Evolutionary conservation across 208 protist genomes (phyloP).

Genomic region (Novymonas esmeraldas): DNA sequence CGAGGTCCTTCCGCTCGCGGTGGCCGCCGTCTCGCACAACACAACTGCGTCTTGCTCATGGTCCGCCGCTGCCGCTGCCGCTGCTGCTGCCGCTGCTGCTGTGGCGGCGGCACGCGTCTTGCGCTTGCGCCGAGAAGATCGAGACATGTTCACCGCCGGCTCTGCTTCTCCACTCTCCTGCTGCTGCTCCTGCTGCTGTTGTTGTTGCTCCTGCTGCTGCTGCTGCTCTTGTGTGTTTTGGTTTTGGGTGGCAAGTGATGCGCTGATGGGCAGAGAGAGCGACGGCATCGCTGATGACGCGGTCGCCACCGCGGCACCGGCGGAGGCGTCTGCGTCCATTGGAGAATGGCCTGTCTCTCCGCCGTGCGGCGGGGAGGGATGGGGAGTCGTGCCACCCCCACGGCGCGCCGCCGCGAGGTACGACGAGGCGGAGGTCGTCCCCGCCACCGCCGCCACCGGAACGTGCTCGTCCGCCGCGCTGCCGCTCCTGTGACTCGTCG

Average conservation of each 20-base stretch:
- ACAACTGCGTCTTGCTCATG: background rate
- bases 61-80: conserved; percentile 1
- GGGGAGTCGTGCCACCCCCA: background rate
- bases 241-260: too few species aligned
- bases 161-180: background rate
- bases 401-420: conserved; percentile 5
- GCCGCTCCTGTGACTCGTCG: too few species aligned
- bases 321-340: background rate
- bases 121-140: conserved; percentile 31
- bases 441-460: background rate
- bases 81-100: conserved; percentile 17
- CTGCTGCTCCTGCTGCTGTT: background rate
- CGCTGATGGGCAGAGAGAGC: too few species aligned
- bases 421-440: background rate
- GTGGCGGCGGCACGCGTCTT: conserved; percentile 17
- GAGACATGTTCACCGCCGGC: conserved; percentile 2
- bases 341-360: background rate
- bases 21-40: background rate
- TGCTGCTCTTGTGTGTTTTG: background rate
- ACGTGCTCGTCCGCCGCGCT: background rate
- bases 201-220: background rate
- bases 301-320: background rate
- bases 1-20: background rate
- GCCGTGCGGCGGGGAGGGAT: background rate
- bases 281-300: background rate